Evolutionary conservation across 169 alveolate species (phyloP), one percentile per base, ranked within the genome.

Genomic region (Ichthyophthirius multifiliis): DNA sequence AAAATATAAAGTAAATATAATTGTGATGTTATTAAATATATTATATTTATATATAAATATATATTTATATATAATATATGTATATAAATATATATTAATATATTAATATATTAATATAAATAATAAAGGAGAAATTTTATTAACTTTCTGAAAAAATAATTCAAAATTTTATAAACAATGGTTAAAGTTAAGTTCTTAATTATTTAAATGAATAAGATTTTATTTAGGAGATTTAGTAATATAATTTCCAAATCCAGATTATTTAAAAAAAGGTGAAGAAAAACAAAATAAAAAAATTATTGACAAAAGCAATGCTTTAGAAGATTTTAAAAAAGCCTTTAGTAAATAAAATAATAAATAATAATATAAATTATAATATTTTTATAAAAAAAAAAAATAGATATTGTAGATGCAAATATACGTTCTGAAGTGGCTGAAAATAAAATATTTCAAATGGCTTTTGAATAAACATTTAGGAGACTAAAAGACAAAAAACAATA

Each of bases 181-280:
- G 71, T 15, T 1, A 27, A 20, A 16, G 13, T 0, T 55, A 55
- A 13, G 71, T 27, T 4, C 10, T 27, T 3, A 39, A 55, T 27
- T 55, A 55, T 55, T 55, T 55, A n/a, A 39, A 55, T 27, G 71
- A 55, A 55, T 27, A 27, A 23, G 71, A 55, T 55, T 27, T 20
- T 39, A 55, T 55, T 27, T 55, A 16, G 34, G 71, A 10, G 71
- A 67, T 67, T 13, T 67, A 4, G 55, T 67, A n/a, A 37, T 67
- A 35, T 12, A 67, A 39, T 67, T 67, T 67, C 77, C 77, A 3
- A 67, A 67, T 37, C 77, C 77, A 12, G 77, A 67, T 37, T 67
- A 34, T 37, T 2, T 32, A 39, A 67, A 67, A 67, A 39, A 37
- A 41, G 62, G 20, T 20, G 55, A 34, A 0, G 15, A 34, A 34